Evolutionary conservation across 371 early-diverging fungal genomes (phyloP), one percentile per base, ranked within the genome.

Genomic region (Rhizopus stolonifer): DNA sequence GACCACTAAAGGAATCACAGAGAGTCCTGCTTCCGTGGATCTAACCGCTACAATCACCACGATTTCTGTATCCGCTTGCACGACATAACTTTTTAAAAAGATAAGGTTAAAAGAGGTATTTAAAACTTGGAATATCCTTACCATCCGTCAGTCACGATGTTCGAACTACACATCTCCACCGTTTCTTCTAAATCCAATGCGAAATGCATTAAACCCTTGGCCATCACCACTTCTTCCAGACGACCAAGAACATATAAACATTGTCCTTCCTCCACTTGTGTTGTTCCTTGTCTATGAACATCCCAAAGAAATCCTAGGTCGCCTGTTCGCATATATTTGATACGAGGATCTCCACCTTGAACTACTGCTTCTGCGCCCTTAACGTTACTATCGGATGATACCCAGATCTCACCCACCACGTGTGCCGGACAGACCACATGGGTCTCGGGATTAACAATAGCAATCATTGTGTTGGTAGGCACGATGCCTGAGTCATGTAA

Each of bases 351-450:
- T 4, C 82, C 74, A 19, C 83, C 84, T 9, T 80, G 74, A 29
- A 29, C 31, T 0, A 70, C 65, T 23, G 74, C 77, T 10, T 56
- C 65, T 40, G 56, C 45, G 0, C 70, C 61, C 23, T 76, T 67
- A 14, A 77, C 72, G 52, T 80, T 86, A 22, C 74, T 70, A n/a
- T 82, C 80, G n/a, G 82, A 82, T 15, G 82, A 80, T 6, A 93
- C 90, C 91, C 91, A 92, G 13, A 93, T 88, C 65, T 92, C 93
- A 15, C 93, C 93, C 44, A 91, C 70, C 39, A 81, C 79, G 48
- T 89, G 77, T 11, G 83, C 79, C 1, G 80, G 73, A 57, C 88
- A 82, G 2, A 86, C 68, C 11, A 53, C 71, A 2, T 65, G 68
- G 2, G 88, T 86, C 19, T 71, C 75, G 0, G 91, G 90, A 47